Percentiles rank a stretch among this genome's conserved stretches.
Evolutionary conservation across 345 rosid genomes (phyloP).

Genomic region (Eucalyptus cloeziana): DNA sequence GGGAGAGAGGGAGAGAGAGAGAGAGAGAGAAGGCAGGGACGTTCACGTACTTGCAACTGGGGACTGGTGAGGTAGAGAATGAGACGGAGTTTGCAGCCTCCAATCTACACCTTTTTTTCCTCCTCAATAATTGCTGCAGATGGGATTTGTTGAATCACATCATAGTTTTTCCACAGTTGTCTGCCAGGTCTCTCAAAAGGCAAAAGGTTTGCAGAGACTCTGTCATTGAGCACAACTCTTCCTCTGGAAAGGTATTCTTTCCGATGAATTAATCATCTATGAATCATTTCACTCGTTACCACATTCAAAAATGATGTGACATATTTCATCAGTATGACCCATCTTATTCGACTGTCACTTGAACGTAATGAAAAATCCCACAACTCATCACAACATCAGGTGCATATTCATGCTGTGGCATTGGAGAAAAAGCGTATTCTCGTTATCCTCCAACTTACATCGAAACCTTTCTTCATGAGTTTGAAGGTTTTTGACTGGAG

Average conservation of each 20-base stretch:
- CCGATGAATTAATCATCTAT: too few species aligned
- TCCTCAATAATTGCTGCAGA: not conserved
- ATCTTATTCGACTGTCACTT: too few species aligned
- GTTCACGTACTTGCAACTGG: not conserved
- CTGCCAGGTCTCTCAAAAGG: not conserved
- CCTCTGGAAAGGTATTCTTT: too few species aligned
- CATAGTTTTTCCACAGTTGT: not conserved
- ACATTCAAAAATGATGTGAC: too few species aligned
- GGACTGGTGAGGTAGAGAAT: not conserved
- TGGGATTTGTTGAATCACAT: not conserved
- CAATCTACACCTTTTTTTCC: not conserved
- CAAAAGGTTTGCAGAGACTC: too few species aligned
- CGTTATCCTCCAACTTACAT: not conserved
- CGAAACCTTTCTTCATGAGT: not conserved
- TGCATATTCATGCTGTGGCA: too few species aligned
- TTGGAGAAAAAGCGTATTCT: not conserved
- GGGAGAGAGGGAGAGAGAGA: not conserved
- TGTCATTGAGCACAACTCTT: fast-evolving
- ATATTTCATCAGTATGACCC: too few species aligned
- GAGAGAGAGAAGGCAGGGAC: not conserved
- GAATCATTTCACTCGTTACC: too few species aligned
- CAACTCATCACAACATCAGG: too few species aligned
- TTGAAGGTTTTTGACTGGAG: not conserved
- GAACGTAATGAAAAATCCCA: too few species aligned
- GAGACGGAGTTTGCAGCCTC: not conserved